Conservation (phyloP, 495 filamentous ascomycete genomes). For the Platismatia glauca region DNA sequence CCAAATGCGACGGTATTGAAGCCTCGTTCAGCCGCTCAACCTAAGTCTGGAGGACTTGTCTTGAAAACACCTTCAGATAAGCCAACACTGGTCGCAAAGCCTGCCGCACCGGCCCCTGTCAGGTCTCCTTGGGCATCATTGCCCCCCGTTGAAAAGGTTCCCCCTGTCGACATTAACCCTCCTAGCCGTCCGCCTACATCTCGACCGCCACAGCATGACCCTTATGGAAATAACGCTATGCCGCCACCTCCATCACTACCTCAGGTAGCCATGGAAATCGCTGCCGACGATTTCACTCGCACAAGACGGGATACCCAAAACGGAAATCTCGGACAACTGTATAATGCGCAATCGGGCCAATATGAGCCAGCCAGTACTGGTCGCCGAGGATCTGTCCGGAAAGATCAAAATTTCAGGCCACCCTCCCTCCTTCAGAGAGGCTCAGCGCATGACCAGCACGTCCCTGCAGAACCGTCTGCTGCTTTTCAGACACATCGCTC, state of each 20-base stretch:
- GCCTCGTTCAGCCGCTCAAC: conserved; percentile 42
- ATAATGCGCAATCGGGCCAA: conserved; percentile 86
- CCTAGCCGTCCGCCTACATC: conserved; percentile 24
- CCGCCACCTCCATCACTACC: conserved; percentile 39
- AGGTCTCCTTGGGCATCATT: conserved; percentile 89
- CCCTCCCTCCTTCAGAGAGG: conserved; percentile 75
- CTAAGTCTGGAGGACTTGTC: conserved; percentile 46
- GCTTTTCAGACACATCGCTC: conserved; percentile 80
- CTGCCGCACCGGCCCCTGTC: conserved; percentile 60
- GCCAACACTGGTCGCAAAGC: conserved; percentile 69
- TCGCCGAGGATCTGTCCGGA: conserved; percentile 58
- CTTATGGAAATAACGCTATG: conserved; percentile 28
- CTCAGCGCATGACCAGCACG: conserved; percentile 44
- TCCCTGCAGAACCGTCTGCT: conserved; percentile 81
- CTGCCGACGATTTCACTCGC: conserved; percentile 88
- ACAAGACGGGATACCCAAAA: conserved; percentile 66
- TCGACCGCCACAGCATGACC: conserved; percentile 28
- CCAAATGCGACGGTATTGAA: conserved; percentile 47
- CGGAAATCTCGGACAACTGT: conserved; percentile 64
- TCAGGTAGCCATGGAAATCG: conserved; percentile 63
- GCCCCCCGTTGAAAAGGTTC: conserved; percentile 72
- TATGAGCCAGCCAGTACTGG: conserved; percentile 81
- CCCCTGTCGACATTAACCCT: conserved; percentile 52
- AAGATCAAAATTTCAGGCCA: conserved; percentile 58
- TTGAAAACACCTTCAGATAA: conserved; percentile 63